These are phyloP conservation scores for Lentithecium fluviatile DNA, from an alignment of 495 filamentous ascomycete species.

Conservation along the genomic window DNA sequence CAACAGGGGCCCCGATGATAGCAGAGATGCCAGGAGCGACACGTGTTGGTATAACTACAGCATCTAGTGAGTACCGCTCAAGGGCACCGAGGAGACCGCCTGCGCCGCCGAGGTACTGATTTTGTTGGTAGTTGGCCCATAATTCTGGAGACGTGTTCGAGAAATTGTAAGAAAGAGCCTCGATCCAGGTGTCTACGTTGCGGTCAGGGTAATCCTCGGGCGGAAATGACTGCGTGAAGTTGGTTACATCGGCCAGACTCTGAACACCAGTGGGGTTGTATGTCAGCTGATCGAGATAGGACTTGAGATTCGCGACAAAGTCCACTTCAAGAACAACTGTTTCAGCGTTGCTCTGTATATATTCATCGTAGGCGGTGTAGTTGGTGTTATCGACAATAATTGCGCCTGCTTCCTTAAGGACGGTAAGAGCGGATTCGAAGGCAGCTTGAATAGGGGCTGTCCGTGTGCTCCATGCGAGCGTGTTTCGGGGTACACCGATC, in stretches of 20 bases:
- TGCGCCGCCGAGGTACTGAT: conserved; percentile 48
- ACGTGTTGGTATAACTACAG: conserved; percentile 52
- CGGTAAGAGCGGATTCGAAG: conserved; percentile 49
- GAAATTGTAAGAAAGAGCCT: conserved; percentile 42
- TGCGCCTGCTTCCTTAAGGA: conserved; percentile 51
- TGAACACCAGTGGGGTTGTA: conserved; percentile 44
- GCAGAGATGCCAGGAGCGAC: conserved; percentile 49
- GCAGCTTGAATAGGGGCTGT: conserved; percentile 43
- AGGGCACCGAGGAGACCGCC: conserved; percentile 54
- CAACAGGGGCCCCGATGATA: conserved; percentile 51
- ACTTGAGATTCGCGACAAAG: conserved; percentile 41
- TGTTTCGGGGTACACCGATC: conserved; percentile 55
- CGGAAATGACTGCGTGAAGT: conserved; percentile 49
- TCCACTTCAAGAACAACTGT: conserved; percentile 40
- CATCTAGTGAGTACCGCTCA: conserved; percentile 49
- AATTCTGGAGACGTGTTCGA: conserved; percentile 42
- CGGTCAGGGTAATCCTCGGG: conserved; percentile 53
- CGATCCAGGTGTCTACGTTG: conserved; percentile 52
- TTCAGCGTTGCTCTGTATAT: conserved; percentile 31
- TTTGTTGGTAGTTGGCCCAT: conserved; percentile 44
- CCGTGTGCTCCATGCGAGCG: conserved; percentile 18
- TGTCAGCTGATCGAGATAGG: conserved; percentile 44
- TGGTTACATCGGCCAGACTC: conserved; percentile 44
- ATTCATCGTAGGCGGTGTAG: conserved; percentile 50
- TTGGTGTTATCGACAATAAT: conserved; percentile 54